Evolutionary conservation across 2,329 filamentous ascomycete species (phyloP).

Genomic region (Aspergillus uvarum): DNA sequence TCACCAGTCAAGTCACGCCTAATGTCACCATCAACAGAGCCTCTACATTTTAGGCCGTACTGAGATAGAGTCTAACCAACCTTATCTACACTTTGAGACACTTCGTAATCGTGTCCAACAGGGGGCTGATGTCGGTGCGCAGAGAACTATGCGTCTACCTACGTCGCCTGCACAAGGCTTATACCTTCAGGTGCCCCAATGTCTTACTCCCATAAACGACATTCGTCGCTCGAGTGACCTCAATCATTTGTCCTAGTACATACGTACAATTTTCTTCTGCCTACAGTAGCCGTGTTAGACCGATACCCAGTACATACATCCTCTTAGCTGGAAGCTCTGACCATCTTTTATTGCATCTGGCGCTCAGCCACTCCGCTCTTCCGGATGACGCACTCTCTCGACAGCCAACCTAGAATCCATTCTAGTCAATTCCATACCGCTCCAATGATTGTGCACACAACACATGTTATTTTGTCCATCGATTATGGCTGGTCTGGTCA

Average conservation of each 20-base stretch:
- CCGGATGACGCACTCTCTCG: neutral
- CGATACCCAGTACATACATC: neutral
- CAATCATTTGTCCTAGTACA: neutral
- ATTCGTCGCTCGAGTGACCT: neutral
- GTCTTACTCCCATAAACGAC: neutral
- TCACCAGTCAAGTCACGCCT: neutral
- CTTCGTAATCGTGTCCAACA: neutral
- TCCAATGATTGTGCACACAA: neutral
- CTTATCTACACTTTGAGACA: neutral
- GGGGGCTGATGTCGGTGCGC: neutral
- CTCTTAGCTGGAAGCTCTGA: slow-evolving; percentile 4
- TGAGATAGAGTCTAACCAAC: neutral
- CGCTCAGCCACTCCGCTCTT: slow-evolving; percentile 3
- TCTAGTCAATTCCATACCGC: neutral
- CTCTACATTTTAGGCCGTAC: neutral
- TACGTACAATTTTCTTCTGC: neutral
- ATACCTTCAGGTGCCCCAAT: neutral
- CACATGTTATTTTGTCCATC: neutral
- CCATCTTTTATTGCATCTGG: neutral
- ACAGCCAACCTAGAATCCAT: neutral
- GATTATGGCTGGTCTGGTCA: neutral
- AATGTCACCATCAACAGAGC: slow-evolving; percentile 1
- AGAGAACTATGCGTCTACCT: neutral
- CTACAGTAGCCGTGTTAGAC: neutral
- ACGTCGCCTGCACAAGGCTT: neutral